Evolutionary conservation across 768 basidiomycete genomes (phyloP), one percentile per base, ranked within the genome.

Genomic region (Suillus discolor): DNA sequence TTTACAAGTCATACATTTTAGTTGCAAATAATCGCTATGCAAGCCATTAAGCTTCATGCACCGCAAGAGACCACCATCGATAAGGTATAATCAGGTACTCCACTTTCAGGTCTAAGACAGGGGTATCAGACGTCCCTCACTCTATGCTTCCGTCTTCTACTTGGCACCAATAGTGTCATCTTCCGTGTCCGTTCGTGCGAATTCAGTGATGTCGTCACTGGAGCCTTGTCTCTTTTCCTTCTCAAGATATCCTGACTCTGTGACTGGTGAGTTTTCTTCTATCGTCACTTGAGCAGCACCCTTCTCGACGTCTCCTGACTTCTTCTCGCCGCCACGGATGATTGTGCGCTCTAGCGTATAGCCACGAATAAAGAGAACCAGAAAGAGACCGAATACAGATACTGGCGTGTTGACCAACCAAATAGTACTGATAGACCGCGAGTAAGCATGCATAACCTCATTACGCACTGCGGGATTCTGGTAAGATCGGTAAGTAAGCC

Each of bases 391-490:
- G 23, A 79, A 45, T 16, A 57, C 74, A n/a, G 76, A 65, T 28
- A 81, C n/a, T 13, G 76, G 73, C 6, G 72, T 70, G 59, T 78
- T 76, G 42, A 83, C 76, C 25, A 80, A 70, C 82, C 80, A 83
- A 44, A 83, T 73, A 1, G 73, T 74, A 20, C 74, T 71, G 62
- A 82, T 73, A 28, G 77, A 75, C 51, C 72, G 72, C 47, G 80
- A 71, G 63, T 77, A 81, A 15, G 79, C 78, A 42, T 81, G 78
- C 66, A 78, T 73, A 2, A 82, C 72, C 55, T 75, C 64, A 8
- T 71, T 67, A 36, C 74, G 76, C 44, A 77, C 62, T 6, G 73
- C 71, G 15, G 68, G 61, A 36, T 79, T 67, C 75, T 84, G 36
- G 66, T 62, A 64, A 20, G 42, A 47, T 49, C 42, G 15, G 16